Evolutionary conservation across 2,329 filamentous ascomycete genomes (phyloP), one percentile per base, ranked within the genome.

Genomic region (Exophiala oligosperma): DNA sequence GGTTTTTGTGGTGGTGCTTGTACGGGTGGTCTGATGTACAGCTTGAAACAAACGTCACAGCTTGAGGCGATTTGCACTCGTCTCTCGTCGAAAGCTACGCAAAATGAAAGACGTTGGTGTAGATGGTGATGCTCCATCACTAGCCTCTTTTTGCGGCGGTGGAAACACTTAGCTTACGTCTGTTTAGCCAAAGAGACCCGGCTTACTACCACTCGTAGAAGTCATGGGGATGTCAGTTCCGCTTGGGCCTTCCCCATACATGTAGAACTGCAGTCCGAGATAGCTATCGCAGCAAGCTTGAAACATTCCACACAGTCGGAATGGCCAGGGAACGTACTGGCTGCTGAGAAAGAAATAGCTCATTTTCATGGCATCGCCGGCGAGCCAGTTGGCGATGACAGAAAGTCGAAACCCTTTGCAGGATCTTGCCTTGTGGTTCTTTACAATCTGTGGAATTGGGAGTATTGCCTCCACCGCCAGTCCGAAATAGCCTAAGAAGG

Each of bases 341-440:
- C 64, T 65, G 63, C 72, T 77, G 57, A 71, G 71, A 65, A 80
- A 79, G 69, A 80, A 78, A 63, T 76, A 80, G 54, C 75, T 74
- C 73, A 80, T 75, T 65, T 80, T 80, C 76, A 79, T 79, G 24
- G 73, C 66, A 62, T 80, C 78, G 64, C 78, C 78, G 11, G 79
- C 66, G 43, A 80, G 69, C 78, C 78, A 80, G 5, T 78, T 74
- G 3, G 71, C 71, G 26, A 79, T 66, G 6, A 80, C 78, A 1
- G 77, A 79, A 8, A 79, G 49, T 3, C 78, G 74, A 65, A 80
- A 80, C 11, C 78, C 78, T 58, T 76, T 76, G 68, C 78, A 80
- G 5, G 77, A 79, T 35, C 72, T 74, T 8, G 75, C 74, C 48
- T 69, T 73, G 63, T 79, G 75, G 66, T 80, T 80, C 52, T 76